These are phyloP conservation scores for Quercus agrifolia DNA, from an alignment of 306 rosid species.

Conservation along the genomic window DNA sequence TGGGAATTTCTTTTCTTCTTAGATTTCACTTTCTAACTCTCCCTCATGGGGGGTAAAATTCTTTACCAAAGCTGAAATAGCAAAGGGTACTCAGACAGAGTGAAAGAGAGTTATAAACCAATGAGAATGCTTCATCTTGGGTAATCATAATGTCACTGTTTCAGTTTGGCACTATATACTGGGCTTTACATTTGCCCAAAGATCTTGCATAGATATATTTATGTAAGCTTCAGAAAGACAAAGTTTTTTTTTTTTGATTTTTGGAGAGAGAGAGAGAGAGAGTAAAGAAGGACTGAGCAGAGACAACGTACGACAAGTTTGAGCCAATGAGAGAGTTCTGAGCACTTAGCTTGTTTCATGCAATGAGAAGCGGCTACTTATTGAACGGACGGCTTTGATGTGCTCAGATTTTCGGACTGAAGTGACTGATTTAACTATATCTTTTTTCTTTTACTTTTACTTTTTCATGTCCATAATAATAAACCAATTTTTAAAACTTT, in stretches of 20 bases:
- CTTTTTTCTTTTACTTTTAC: constrained; percentile 3
- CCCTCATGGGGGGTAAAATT: constrained; percentile 20
- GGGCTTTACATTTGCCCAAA: constrained; percentile 41
- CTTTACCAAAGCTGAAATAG: constrained; percentile 23
- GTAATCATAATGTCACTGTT: constrained; percentile 42
- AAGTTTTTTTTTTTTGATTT: neutral
- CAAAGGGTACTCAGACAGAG: constrained; percentile 14
- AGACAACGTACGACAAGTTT: constrained; percentile 40
- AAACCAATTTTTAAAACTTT: neutral
- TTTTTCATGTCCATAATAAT: neutral
- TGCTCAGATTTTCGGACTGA: constrained; percentile 41
- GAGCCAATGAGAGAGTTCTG: constrained; percentile 65
- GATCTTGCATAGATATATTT: constrained; percentile 50
- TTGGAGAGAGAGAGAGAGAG: neutral
- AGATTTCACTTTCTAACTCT: constrained; percentile 1
- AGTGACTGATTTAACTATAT: constrained; percentile 25
- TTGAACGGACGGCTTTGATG: constrained; percentile 67
- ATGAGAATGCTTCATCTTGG: constrained; percentile 22
- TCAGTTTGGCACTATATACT: constrained; percentile 39
- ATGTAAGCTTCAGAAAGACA: constrained; percentile 38
- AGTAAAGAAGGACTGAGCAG: constrained; percentile 8
- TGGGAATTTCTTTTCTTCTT: constrained; percentile 1
- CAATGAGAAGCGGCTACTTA: constrained; percentile 32
- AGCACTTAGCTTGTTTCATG: constrained; percentile 53
- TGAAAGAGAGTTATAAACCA: constrained; percentile 43